Evolutionary conservation across 768 basidiomycete species (phyloP).

Genomic region (Mycena crocata): DNA sequence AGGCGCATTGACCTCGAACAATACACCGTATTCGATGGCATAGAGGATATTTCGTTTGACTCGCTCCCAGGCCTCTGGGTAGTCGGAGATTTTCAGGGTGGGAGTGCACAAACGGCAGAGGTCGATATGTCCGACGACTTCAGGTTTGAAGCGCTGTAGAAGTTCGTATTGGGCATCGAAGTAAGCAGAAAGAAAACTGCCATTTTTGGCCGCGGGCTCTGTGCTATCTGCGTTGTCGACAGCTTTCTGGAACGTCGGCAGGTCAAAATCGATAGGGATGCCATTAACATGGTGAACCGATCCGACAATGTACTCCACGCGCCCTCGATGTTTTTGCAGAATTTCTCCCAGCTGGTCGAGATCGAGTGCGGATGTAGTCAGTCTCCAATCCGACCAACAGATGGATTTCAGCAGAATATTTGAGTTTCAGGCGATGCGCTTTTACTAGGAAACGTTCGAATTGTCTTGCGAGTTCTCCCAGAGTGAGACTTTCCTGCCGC

Average conservation of each 20-base stretch:
- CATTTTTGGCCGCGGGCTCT: conserved; percentile 38
- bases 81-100: conserved; percentile 62
- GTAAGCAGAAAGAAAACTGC: conserved; percentile 71
- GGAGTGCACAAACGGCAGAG: conserved; percentile 90
- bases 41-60: conserved; percentile 80
- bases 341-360: conserved; percentile 66
- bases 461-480: conserved; percentile 64
- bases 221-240: conserved; percentile 54
- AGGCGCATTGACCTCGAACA: conserved; percentile 95
- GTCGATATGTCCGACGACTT: conserved; percentile 94
- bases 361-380: conserved; percentile 82
- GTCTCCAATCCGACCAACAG: conserved; percentile 94
- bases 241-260: conserved; percentile 71
- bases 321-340: conserved; percentile 57
- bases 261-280: conserved; percentile 94
- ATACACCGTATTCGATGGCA: conserved; percentile 84
- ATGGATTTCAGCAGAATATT: conserved; percentile 73
- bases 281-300: conserved; percentile 91
- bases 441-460: conserved; percentile 82
- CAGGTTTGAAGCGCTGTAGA: conserved; percentile 78
- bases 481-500: conserved; percentile 64
- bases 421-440: conserved; percentile 78
- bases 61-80: conserved; percentile 69
- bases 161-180: conserved; percentile 88
- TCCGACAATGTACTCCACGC: conserved; percentile 91